Evolutionary conservation across 2,329 filamentous ascomycete genomes (phyloP), one percentile per base, ranked within the genome.

Genomic region (Fusarium sp.): DNA sequence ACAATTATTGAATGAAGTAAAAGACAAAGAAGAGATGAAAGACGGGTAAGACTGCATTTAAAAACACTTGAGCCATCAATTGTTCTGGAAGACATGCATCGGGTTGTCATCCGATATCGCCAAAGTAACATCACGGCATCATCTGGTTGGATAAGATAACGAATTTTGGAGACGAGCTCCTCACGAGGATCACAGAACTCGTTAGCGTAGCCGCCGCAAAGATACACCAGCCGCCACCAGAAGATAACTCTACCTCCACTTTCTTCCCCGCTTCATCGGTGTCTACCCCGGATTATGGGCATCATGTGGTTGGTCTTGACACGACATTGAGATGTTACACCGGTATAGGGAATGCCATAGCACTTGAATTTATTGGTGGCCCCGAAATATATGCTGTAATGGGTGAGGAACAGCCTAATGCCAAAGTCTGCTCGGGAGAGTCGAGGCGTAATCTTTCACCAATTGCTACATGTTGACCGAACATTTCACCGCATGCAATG

Each of bases 141-240:
- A 19, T 38, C 56, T 52, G 51, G 51, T 63, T 71, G 67, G 67
- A 46, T 33, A 21, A 37, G 19, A 41, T 51, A 45, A 27, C 21
- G 42, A 49, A 51, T 44, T 68, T 29, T n/a, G 12, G 49, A 31
- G n/a, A 29, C 48, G 9, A 2, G 4, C 56, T 39, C 51, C 61
- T 66, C 68, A 72, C 49, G 19, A 55, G 59, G 41, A 7, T 49
- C 37, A 42, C 31, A 44, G 12, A 72, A 46, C 25, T n/a, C 29
- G 69, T 44, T 72, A 69, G 63, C 63, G 49, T 72, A 72, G 63
- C 69, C 69, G 69, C 51, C 42, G n/a, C 12, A 38, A 21, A 23
- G 62, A 49, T 21, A 31, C 54, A 25, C 33, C 37, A 19, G 25
- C 46, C n/a, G 39, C 39, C 63, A 31, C 39, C 16, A 42, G 27